phyloP scores from a whole-genome alignment of 108 stramenopile species.

The Cyclotella kingstonii region DNA sequence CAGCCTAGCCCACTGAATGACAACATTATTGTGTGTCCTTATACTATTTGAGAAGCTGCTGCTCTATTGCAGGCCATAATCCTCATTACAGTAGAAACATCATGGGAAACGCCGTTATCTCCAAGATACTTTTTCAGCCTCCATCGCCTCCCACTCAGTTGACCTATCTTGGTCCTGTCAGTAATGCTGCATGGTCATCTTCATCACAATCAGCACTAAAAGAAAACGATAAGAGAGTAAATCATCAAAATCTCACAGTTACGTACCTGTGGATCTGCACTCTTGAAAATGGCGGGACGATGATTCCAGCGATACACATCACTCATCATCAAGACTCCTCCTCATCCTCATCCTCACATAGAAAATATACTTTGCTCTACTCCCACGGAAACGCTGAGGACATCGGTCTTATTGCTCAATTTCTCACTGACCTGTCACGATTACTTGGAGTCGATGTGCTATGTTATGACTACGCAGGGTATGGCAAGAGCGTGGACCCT shows the following conservation, averaged over 20 bases:
- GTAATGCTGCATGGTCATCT: background rate
- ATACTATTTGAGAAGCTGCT: too few relatives aligned
- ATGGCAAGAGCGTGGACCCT: slow-evolving; percentile 49
- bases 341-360: background rate
- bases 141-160: slow-evolving; percentile 30
- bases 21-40: too few relatives aligned
- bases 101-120: slow-evolving; percentile 43
- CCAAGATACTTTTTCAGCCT: slow-evolving; percentile 43
- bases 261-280: slow-evolving; percentile 7
- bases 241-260: background rate
- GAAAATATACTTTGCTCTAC: slow-evolving; percentile 43
- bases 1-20: too few relatives aligned
- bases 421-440: slow-evolving; percentile 41
- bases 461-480: slow-evolving; percentile 84
- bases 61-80: too few relatives aligned
- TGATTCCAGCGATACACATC: slow-evolving; percentile 32
- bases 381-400: slow-evolving; percentile 68
- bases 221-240: background rate
- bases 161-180: slow-evolving; percentile 10
- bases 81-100: background rate
- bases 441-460: slow-evolving; percentile 72
- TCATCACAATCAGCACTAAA: background rate
- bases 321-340: background rate
- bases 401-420: slow-evolving; percentile 44
- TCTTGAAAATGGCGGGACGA: background rate